A percentile compares a stretch with the other conserved stretches of the same genome.
Evolutionary conservation across 176 grass and related monocot genomes (phyloP).

Genomic region (Tillandsia fasciculata): DNA sequence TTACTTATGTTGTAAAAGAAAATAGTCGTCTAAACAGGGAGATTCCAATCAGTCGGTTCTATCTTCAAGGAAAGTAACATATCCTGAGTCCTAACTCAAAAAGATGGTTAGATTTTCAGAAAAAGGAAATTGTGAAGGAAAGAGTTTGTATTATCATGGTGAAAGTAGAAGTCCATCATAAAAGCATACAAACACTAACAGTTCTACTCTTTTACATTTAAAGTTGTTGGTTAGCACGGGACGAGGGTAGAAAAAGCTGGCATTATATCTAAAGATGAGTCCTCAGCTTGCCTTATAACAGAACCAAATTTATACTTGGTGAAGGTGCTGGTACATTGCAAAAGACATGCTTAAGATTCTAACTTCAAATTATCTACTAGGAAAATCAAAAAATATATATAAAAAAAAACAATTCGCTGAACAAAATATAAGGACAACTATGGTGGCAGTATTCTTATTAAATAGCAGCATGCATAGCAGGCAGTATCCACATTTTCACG

Average conservation of each 20-base stretch:
- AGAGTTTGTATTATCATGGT: too few relatives aligned
- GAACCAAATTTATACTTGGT: neutral
- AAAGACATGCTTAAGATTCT: too few relatives aligned
- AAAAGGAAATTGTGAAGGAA: too few relatives aligned
- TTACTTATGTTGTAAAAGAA: neutral
- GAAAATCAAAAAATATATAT: neutral
- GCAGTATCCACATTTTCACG: neutral
- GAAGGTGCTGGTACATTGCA: neutral
- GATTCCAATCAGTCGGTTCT: neutral
- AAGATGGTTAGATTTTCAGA: too few relatives aligned
- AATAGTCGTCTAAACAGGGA: neutral
- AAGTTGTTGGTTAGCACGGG: too few relatives aligned
- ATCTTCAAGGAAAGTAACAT: neutral
- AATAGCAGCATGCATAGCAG: neutral
- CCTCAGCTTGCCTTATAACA: neutral
- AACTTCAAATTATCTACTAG: neutral
- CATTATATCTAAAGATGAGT: neutral
- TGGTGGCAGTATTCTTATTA: neutral
- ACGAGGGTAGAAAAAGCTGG: neutral
- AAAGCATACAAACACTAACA: too few relatives aligned
- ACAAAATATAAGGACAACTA: constrained; percentile 7
- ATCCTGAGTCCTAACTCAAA: too few relatives aligned
- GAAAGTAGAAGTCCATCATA: too few relatives aligned
- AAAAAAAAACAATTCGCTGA: neutral
- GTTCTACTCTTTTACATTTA: too few relatives aligned